phyloP scores from a whole-genome alignment of 1,284 basidiomycete genomes.

The Termitomyces sp. region DNA sequence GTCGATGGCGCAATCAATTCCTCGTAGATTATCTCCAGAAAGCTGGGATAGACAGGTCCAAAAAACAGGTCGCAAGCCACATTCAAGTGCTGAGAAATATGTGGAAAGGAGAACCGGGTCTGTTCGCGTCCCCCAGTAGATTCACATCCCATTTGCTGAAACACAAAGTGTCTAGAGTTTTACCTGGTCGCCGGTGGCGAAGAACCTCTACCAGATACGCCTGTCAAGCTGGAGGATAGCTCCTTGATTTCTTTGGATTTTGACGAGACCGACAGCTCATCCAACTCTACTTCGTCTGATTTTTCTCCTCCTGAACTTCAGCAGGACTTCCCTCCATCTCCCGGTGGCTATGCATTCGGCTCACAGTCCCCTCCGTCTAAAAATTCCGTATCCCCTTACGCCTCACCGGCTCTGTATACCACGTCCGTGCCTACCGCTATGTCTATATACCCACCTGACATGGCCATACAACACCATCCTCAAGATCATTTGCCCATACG shows the following conservation, averaged over 20 bases:
- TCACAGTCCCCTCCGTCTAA: slow-evolving; percentile 12
- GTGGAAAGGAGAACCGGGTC: slow-evolving; percentile 78
- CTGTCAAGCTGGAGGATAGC: slow-evolving; percentile 45
- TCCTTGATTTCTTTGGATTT: slow-evolving; percentile 37
- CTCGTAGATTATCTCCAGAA: slow-evolving; percentile 72
- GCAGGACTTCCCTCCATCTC: slow-evolving; percentile 38
- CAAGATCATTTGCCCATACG: slow-evolving; percentile 12
- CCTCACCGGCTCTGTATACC: slow-evolving; percentile 8
- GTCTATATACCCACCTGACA: slow-evolving; percentile 16
- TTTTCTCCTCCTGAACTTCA: slow-evolving; percentile 38
- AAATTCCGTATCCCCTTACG: slow-evolving; percentile 3
- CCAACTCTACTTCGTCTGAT: slow-evolving; percentile 34
- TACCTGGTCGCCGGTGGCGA: slow-evolving; percentile 73
- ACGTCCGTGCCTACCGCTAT: slow-evolving; percentile 16
- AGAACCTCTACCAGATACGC: slow-evolving; percentile 54
- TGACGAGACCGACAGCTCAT: slow-evolving; percentile 33
- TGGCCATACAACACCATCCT: slow-evolving; percentile 9
- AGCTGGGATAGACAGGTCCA: slow-evolving; percentile 61
- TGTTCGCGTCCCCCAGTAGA: slow-evolving; percentile 15
- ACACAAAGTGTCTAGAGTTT: slow-evolving; percentile 25
- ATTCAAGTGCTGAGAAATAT: slow-evolving; percentile 79
- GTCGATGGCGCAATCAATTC: slow-evolving; percentile 76
- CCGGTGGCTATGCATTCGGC: slow-evolving; percentile 16
- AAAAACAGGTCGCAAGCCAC: slow-evolving; percentile 81
- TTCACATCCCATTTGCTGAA: slow-evolving; percentile 13